Conservation (phyloP, 2,329 filamentous ascomycete species). For the Phyllosticta paracitricarpa region DNA sequence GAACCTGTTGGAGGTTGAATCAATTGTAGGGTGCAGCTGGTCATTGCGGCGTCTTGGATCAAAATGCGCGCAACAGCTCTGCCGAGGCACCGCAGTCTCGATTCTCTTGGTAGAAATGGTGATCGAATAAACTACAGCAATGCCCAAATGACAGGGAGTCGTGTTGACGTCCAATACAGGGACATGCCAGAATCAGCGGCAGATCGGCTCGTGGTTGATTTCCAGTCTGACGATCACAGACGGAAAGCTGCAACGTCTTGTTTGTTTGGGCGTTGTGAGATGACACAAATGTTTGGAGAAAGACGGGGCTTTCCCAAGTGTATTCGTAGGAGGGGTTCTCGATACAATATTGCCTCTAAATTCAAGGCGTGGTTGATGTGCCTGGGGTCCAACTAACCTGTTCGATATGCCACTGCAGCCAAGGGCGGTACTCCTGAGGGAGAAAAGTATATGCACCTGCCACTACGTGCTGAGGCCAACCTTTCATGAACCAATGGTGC, state of each 20-base stretch:
- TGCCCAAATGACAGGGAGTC: neutral
- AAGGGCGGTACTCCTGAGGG: constrained; percentile 1
- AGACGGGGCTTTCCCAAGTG: neutral
- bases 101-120: neutral
- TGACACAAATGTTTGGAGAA: neutral
- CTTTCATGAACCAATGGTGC: constrained; percentile 6
- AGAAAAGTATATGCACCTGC: neutral
- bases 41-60: too few species aligned
- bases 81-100: neutral
- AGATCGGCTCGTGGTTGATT: neutral
- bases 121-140: neutral
- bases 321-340: neutral
- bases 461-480: constrained; percentile 10
- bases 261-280: neutral
- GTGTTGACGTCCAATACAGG: neutral
- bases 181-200: neutral
- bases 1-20: neutral
- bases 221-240: neutral
- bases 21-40: too few species aligned
- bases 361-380: neutral
- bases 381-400: constrained; percentile 6
- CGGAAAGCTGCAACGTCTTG: neutral
- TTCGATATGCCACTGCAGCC: constrained; percentile 10
- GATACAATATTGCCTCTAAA: too few species aligned
- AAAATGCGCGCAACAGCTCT: too few species aligned